Evolutionary conservation across 2,329 filamentous ascomycete genomes (phyloP).

Genomic region (Bipolaris zeicola): DNA sequence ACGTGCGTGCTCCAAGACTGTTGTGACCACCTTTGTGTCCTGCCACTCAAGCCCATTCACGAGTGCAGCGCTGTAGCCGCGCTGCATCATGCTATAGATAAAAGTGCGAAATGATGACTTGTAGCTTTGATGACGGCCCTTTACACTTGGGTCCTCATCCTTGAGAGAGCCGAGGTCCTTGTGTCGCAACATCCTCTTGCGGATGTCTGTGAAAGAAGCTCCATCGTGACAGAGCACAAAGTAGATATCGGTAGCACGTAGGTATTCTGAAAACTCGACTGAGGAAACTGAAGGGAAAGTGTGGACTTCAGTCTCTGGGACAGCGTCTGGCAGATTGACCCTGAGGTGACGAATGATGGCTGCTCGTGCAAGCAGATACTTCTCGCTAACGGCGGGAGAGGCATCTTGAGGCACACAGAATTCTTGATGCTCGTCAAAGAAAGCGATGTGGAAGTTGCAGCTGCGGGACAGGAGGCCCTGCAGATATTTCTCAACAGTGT

Average conservation of each 20-base stretch:
- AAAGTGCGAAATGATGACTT: constrained; percentile 51
- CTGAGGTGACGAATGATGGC: constrained; percentile 69
- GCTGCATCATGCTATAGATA: constrained; percentile 61
- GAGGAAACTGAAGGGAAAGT: constrained; percentile 57
- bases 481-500: constrained; percentile 71
- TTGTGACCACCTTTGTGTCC: constrained; percentile 64
- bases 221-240: constrained; percentile 75
- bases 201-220: constrained; percentile 38
- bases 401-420: constrained; percentile 61
- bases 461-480: constrained; percentile 64
- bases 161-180: constrained; percentile 28
- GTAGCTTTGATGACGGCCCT: constrained; percentile 30
- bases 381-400: constrained; percentile 46
- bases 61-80: constrained; percentile 66
- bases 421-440: constrained; percentile 64
- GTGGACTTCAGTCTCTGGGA: constrained; percentile 53
- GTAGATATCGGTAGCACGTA: constrained; percentile 61
- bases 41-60: constrained; percentile 67
- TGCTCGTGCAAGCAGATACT: constrained; percentile 66
- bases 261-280: constrained; percentile 60
- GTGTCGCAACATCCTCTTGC: constrained; percentile 24
- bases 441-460: constrained; percentile 73
- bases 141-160: constrained; percentile 22
- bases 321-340: constrained; percentile 48
- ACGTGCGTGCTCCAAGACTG: constrained; percentile 28